Evolutionary conservation across 2,329 filamentous ascomycete species (phyloP).

Genomic region (Clonostachys chloroleuca): DNA sequence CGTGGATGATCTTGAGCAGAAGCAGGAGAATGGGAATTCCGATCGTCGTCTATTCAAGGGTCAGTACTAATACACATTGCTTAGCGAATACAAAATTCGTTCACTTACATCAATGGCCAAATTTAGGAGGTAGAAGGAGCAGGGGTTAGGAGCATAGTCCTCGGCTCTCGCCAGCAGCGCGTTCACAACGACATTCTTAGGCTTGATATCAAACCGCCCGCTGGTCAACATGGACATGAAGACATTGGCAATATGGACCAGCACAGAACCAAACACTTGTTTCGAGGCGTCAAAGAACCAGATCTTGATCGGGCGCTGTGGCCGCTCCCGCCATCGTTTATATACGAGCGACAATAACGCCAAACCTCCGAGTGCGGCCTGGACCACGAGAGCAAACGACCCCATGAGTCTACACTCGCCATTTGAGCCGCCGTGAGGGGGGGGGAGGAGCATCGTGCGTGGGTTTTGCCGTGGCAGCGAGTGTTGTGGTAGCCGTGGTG

Average conservation of each 20-base stretch:
- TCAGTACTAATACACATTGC: conserved; percentile 1
- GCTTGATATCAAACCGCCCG: conserved; percentile 69
- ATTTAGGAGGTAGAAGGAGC: conserved; percentile 94
- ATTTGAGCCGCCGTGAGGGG: conserved; percentile 31
- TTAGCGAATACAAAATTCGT: not conserved
- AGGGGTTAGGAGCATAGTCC: conserved; percentile 79
- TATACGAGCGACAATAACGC: conserved; percentile 84
- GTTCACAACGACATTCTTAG: conserved; percentile 20
- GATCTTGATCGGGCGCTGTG: conserved; percentile 88
- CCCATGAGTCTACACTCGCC: conserved; percentile 87
- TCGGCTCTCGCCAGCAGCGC: conserved; percentile 37
- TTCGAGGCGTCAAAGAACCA: conserved; percentile 98
- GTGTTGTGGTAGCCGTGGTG: conserved; percentile 2
- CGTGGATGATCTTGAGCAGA: conserved; percentile 75
- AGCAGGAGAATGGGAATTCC: conserved; percentile 94
- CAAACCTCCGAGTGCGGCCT: conserved; percentile 77
- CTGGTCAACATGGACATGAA: conserved; percentile 96
- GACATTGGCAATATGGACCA: conserved; percentile 89
- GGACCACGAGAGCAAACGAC: conserved; percentile 85
- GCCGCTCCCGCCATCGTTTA: conserved; percentile 89
- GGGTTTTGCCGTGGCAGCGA: conserved; percentile 7
- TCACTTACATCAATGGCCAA: conserved; percentile 85
- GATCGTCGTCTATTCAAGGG: conserved; percentile 71
- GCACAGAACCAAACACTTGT: conserved; percentile 88
- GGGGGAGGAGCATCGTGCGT: conserved; percentile 16